Evolutionary conservation across 129 eudicot genomes (phyloP), one percentile per base, ranked within the genome.

Genomic region (Pittosporum tobira): DNA sequence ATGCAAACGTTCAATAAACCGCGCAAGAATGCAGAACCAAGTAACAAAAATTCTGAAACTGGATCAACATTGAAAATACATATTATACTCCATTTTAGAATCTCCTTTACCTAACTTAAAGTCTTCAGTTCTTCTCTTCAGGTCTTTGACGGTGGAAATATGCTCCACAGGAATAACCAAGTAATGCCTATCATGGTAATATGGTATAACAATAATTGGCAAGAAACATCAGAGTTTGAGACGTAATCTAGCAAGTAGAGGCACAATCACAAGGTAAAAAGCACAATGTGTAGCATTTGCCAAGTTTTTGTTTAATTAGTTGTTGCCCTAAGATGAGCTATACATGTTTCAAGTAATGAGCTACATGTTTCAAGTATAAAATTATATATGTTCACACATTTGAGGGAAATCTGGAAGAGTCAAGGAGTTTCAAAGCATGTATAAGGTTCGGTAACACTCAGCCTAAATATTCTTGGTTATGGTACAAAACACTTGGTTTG

Each of bases 141-240:
- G 88, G 72, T 75, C 66, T 38, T 75, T 79, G 40, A 89, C 95
- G 0, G 95, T 89, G 48, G 82, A 68, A 70, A 89, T 89, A 81
- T 89, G 97, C 51, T 82, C 76, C 68, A 79, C 77, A 23, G 97
- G 93, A 66, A 89, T 85, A 28, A 89, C 97, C 81, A 89, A 75
- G 79, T 89, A 89, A 85, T 85, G 97, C 82, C 95, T 88, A 67
- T 64, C 42, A 55, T 57, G 10, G 24, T 1, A n/a, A n/a, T n/a
- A 26, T 58, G 31, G 57, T 49, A 22, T 25, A 59, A 26, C 5
- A 34, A 27, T 56, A n/a, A n/a, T 16, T 18, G 50, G 13, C 16
- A 40, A n/a, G 52, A 43, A 38, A 28, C 59, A 61, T 42, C 53
- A 70, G 57, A 45, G 57, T 24, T 34, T 55, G 29, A 29, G n/a